Evolutionary conservation across 768 basidiomycete species (phyloP), one percentile per base, ranked within the genome.

Genomic region (Termitomyces sp.): DNA sequence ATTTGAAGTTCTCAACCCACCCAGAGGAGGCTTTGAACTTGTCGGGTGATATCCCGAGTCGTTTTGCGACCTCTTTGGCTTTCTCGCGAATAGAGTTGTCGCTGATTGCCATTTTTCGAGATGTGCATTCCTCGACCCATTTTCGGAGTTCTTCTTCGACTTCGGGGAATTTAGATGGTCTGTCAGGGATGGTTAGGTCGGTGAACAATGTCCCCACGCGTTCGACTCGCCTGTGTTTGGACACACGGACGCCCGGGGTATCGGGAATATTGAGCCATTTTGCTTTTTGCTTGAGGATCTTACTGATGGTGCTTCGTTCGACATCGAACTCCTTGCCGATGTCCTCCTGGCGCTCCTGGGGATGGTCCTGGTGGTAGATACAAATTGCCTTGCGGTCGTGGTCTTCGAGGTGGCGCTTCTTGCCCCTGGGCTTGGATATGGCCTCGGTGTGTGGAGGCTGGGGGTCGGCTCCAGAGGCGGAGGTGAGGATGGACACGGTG

Each of bases 1-100:
- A 80, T 73, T 94, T 94, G 76, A 94, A 95, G 67, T 91, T 91
- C 66, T 94, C 91, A 51, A 95, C 79, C 93, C 93, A 95, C 4
- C 91, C 91, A 10, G 88, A 84, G 64, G 87, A 90, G n/a, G 89
- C 92, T 71, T 94, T 94, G 81, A 95, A 95, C 67, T 82, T 80
- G 53, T 89, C 86, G 55, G 84, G 80, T 44, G 77, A 66, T 56
- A 88, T 83, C 49, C 78, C 73, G 48, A 85, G 76, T 7, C 60
- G 64, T 40, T 75, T 70, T 1, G 86, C 89, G 57, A 88, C 77
- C 58, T 84, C 80, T 58, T 83, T 82, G 20, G 91, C 91, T 63
- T 85, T 83, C 29, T 73, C 72, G 55, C 86, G 84, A 52, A 82
- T 76, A 49, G 78, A 68, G 7, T 81, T 75, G 68, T 96, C 93